Evolutionary conservation across 352 stramenopile genomes (phyloP).

Genomic region (Pythium apleroticum): DNA sequence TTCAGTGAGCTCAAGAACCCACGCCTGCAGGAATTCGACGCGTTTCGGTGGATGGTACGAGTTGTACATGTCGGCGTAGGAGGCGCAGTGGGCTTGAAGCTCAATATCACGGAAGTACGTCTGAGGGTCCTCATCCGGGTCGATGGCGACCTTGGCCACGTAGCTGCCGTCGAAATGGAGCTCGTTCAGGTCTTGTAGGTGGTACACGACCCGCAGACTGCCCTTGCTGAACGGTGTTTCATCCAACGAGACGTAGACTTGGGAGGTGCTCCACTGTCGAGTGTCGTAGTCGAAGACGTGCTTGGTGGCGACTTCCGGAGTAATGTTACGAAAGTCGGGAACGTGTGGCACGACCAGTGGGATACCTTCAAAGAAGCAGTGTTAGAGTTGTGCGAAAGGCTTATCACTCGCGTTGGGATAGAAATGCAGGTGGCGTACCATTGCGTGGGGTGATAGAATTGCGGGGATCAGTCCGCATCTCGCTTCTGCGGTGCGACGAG

Average conservation of each 20-base stretch:
- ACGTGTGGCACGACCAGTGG: constrained; percentile 76
- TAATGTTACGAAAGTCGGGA: constrained; percentile 62
- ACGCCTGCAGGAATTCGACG: constrained; percentile 81
- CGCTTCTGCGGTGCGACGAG: constrained; percentile 23
- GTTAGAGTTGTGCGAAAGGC: no score
- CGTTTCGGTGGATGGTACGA: constrained; percentile 81
- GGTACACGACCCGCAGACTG: constrained; percentile 78
- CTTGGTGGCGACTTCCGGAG: constrained; percentile 62
- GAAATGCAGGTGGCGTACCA: constrained; percentile 10
- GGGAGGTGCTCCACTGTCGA: constrained; percentile 63
- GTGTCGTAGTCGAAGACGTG: constrained; percentile 82
- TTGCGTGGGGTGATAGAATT: constrained; percentile 21
- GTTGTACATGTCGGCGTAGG: constrained; percentile 87
- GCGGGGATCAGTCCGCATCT: constrained; percentile 26
- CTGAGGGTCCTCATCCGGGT: constrained; percentile 83
- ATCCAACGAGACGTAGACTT: constrained; percentile 75
- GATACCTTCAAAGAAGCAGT: constrained; percentile 33
- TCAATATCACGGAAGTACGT: constrained; percentile 91
- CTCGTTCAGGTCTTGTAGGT: constrained; percentile 65
- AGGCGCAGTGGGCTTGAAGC: constrained; percentile 81
- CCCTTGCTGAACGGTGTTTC: constrained; percentile 83
- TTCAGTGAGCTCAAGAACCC: constrained; percentile 80
- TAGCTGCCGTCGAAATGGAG: constrained; percentile 47
- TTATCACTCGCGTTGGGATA: no score
- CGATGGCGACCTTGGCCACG: constrained; percentile 86